Evolutionary conservation across 2,329 filamentous ascomycete species (phyloP).

Genomic region (Eutypella sp.): DNA sequence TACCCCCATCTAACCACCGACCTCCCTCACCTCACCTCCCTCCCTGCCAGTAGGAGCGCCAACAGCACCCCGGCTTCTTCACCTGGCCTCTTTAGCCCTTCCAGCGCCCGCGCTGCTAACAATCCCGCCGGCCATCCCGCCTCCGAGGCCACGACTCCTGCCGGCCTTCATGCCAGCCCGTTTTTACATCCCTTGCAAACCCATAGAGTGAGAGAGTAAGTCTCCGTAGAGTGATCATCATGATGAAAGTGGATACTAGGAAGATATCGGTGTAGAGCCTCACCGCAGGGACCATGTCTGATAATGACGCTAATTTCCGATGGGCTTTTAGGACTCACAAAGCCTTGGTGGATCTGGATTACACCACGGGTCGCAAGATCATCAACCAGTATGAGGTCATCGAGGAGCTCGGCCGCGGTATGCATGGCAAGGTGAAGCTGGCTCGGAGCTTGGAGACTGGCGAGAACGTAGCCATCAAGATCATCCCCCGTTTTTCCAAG

Average conservation of each 20-base stretch:
- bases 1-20: slow-evolving; percentile 31
- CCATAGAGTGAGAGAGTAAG: slow-evolving; percentile 73
- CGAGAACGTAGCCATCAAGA: slow-evolving; percentile 93
- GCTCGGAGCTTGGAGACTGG: slow-evolving; percentile 73
- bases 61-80: slow-evolving; percentile 56
- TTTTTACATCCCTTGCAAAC: slow-evolving; percentile 67
- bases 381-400: slow-evolving; percentile 99
- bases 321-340: slow-evolving; percentile 76
- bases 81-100: slow-evolving; percentile 56
- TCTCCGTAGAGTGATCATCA: too few species aligned
- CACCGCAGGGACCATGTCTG: too few species aligned
- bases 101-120: slow-evolving; percentile 18
- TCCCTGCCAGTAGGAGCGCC: slow-evolving; percentile 41
- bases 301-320: too few species aligned
- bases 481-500: slow-evolving; percentile 93
- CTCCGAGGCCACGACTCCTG: slow-evolving; percentile 52
- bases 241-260: too few species aligned
- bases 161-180: slow-evolving; percentile 47
- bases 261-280: too few species aligned
- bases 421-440: slow-evolving; percentile 96
- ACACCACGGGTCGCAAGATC: slow-evolving; percentile 83
- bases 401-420: slow-evolving; percentile 89
- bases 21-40: slow-evolving; percentile 30
- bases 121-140: slow-evolving; percentile 38
- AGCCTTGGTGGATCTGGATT: slow-evolving; percentile 84